phyloP scores from a whole-genome alignment of 108 stramenopile species.

The Skeletonema grethae region DNA sequence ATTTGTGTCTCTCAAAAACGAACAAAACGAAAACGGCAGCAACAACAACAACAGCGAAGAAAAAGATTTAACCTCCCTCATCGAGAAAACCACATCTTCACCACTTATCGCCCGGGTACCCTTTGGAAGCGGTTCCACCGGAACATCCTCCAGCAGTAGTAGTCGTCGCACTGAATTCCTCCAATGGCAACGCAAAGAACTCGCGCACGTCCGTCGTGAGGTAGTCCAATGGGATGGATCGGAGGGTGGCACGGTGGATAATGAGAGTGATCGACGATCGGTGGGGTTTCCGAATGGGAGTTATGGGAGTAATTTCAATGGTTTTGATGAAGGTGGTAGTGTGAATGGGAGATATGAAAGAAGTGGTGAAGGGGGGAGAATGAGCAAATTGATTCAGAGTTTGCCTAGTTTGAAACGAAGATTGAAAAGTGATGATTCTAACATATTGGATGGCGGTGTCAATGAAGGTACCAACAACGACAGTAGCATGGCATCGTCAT shows the following conservation, averaged over 20 bases:
- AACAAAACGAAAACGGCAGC: neutral
- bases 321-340: neutral
- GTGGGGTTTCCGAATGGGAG: neutral
- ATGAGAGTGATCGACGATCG: neutral
- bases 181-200: slow-evolving; percentile 3
- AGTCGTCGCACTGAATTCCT: neutral
- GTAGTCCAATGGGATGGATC: slow-evolving; percentile 1
- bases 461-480: too few species aligned
- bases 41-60: neutral
- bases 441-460: too few species aligned
- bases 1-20: neutral
- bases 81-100: neutral
- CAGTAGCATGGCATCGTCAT: neutral
- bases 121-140: neutral
- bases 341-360: too few species aligned
- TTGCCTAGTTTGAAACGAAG: too few species aligned
- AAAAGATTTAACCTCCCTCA: neutral
- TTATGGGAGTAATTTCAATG: neutral
- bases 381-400: too few species aligned
- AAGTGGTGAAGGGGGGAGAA: too few species aligned
- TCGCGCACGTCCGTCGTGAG: neutral
- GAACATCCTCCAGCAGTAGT: neutral
- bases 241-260: neutral
- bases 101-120: neutral
- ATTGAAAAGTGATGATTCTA: too few species aligned